phyloP scores from a whole-genome alignment of 768 basidiomycete genomes.

The Tricholoma terreum region DNA sequence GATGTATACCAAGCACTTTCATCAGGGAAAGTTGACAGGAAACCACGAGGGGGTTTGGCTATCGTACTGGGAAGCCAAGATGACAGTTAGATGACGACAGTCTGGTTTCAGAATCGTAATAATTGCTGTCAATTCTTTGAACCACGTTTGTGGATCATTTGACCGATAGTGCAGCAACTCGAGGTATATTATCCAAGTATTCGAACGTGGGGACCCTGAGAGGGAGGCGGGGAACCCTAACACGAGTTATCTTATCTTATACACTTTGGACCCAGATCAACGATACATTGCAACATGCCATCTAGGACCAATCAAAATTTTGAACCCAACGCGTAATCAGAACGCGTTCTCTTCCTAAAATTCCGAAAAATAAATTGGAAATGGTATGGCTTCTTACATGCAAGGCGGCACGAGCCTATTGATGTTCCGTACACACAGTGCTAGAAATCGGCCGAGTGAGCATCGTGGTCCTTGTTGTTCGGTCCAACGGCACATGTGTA shows the following conservation, averaged over 20 bases:
- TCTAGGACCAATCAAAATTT: not conserved
- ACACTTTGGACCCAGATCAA: not conserved
- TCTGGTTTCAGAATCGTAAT: not conserved
- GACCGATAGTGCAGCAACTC: not conserved
- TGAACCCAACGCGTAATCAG: not conserved
- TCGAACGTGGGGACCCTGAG: not conserved
- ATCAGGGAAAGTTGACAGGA: not conserved
- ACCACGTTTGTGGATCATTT: not conserved
- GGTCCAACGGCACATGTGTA: not conserved
- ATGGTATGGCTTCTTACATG: not conserved
- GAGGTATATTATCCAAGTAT: not conserved
- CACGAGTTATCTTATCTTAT: constrained; percentile 5
- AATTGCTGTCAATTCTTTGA: not conserved
- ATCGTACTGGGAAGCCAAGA: not conserved
- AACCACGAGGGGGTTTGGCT: not conserved
- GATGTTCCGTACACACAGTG: not conserved
- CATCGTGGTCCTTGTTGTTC: constrained; percentile 2
- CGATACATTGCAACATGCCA: not conserved
- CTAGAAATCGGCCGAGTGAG: not conserved
- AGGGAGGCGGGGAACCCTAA: not conserved
- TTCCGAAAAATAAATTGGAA: not conserved
- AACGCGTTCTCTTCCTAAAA: not conserved
- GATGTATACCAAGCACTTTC: no score
- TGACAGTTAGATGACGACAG: no score
- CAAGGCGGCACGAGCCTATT: not conserved